Evolutionary conservation across 2,329 filamentous ascomycete genomes (phyloP).

Genomic region (Fusarium abutilonis): DNA sequence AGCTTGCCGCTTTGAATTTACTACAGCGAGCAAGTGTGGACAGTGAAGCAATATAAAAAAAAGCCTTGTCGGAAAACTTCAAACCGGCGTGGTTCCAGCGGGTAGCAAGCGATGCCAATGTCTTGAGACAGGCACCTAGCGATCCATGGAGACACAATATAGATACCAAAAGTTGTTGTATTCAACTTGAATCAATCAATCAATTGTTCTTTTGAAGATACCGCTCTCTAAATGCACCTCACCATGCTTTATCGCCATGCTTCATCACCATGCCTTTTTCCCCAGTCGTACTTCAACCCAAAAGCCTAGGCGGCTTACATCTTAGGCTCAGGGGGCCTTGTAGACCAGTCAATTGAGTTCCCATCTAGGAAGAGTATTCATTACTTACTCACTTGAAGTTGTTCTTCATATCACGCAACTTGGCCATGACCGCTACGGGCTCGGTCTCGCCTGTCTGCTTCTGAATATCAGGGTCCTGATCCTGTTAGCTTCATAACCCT

Average conservation of each 20-base stretch:
- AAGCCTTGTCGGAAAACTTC: slow-evolving; percentile 41
- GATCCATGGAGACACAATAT: slow-evolving; percentile 51
- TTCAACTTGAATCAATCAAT: slow-evolving; percentile 1
- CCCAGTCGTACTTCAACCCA: not conserved
- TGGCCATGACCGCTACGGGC: slow-evolving; percentile 84
- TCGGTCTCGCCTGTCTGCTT: slow-evolving; percentile 83
- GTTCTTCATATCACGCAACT: slow-evolving; percentile 92
- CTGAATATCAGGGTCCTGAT: slow-evolving; percentile 82
- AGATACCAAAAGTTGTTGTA: slow-evolving; percentile 3
- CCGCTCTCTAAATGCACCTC: not conserved
- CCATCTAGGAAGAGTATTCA: not conserved
- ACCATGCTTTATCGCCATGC: not conserved
- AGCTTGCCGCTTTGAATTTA: slow-evolving; percentile 67
- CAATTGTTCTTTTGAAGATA: slow-evolving; percentile 6
- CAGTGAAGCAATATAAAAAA: slow-evolving; percentile 72
- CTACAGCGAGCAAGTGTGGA: slow-evolving; percentile 73
- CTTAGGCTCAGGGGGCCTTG: slow-evolving; percentile 45
- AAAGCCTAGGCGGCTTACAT: slow-evolving; percentile 40
- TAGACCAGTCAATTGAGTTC: slow-evolving; percentile 7
- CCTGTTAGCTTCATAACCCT: not conserved
- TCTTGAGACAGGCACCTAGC: slow-evolving; percentile 47
- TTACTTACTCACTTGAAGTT: slow-evolving; percentile 67
- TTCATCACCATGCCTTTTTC: not conserved
- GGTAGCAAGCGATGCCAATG: slow-evolving; percentile 46
- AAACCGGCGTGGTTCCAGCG: slow-evolving; percentile 44